Conservation (phyloP, 179 eudicot species). For the Corrigiola litoralis region DNA sequence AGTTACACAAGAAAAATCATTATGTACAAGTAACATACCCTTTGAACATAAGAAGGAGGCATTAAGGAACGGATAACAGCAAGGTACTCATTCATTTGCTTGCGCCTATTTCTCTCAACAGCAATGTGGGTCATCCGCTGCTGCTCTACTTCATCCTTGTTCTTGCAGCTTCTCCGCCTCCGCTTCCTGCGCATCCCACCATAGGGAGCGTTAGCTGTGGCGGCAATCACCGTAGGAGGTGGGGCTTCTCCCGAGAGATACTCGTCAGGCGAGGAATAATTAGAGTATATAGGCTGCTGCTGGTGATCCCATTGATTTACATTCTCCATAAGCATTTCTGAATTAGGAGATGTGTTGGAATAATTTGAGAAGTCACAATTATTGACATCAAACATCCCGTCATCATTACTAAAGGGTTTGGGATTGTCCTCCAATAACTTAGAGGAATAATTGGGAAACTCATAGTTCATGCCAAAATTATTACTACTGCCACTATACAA, state of each 20-base stretch:
- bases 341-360: neutral
- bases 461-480: slow-evolving; percentile 3
- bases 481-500: slow-evolving; percentile 1
- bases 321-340: neutral
- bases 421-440: slow-evolving; percentile 2
- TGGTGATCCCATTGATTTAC: slow-evolving; percentile 17
- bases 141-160: slow-evolving; percentile 45
- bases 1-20: neutral
- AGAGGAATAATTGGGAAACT: slow-evolving; percentile 9
- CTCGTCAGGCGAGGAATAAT: slow-evolving; percentile 30
- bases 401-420: slow-evolving; percentile 3
- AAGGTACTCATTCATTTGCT: slow-evolving; percentile 51
- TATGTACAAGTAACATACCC: slow-evolving; percentile 22
- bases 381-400: slow-evolving; percentile 4
- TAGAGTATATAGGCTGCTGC: neutral
- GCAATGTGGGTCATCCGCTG: slow-evolving; percentile 54
- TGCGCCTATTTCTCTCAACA: slow-evolving; percentile 41
- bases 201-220: neutral
- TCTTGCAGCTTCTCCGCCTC: slow-evolving; percentile 34
- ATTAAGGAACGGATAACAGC: slow-evolving; percentile 40
- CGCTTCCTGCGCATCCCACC: slow-evolving; percentile 29
- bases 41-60: slow-evolving; percentile 47
- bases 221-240: neutral
- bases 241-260: slow-evolving; percentile 13
- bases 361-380: neutral